Conservation (phyloP, 768 basidiomycete genomes). For the Strobilomyces echinocephalus region DNA sequence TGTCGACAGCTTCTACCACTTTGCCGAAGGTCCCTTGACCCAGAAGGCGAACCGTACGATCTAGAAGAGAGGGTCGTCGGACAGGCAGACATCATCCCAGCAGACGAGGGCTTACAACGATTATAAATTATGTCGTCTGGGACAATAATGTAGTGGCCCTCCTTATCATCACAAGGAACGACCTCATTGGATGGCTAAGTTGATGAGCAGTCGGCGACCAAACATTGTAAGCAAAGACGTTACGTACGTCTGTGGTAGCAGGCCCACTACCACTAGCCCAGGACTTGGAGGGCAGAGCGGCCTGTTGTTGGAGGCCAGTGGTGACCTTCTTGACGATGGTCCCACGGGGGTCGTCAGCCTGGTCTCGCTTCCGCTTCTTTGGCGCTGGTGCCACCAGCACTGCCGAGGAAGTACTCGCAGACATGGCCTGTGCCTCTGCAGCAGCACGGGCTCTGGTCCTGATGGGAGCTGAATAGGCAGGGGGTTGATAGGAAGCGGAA, state of each 20-base stretch:
- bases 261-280: conserved; percentile 65
- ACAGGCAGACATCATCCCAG: background rate
- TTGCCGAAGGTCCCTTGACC: conserved; percentile 99
- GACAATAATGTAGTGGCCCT: conserved; percentile 96
- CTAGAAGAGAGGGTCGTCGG: conserved; percentile 39
- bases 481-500: conserved; percentile 78
- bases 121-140: conserved; percentile 84
- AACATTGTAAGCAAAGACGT: conserved; percentile 11
- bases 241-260: conserved; percentile 63
- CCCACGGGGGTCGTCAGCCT: conserved; percentile 67
- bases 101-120: conserved; percentile 57
- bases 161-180: conserved; percentile 90
- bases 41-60: conserved; percentile 84
- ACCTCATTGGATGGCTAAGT: conserved; percentile 59
- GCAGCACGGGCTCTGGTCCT: conserved; percentile 83
- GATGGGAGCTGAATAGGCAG: conserved; percentile 68
- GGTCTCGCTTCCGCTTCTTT: conserved; percentile 84
- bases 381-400: conserved; percentile 62
- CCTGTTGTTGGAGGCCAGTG: conserved; percentile 45
- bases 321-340: conserved; percentile 59
- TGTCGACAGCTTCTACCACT: conserved; percentile 90
- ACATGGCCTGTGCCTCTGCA: conserved; percentile 76
- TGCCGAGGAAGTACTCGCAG: conserved; percentile 59
- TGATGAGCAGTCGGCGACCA: conserved; percentile 26
- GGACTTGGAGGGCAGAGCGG: conserved; percentile 50